phyloP scores from a whole-genome alignment of 306 rosid species.

The Castanea crenata region DNA sequence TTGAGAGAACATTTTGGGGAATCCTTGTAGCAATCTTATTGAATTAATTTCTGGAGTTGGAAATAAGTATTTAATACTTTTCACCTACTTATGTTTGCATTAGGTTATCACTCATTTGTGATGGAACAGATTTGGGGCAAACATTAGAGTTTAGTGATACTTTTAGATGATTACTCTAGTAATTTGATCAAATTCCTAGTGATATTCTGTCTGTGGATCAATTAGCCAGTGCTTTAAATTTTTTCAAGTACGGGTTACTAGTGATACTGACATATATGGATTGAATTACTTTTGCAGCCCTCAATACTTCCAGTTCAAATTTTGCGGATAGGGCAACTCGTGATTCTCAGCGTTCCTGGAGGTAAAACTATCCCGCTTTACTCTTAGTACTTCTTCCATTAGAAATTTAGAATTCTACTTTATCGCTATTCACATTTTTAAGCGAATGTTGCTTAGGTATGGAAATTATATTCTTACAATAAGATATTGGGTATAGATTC shows the following conservation, averaged over 20 bases:
- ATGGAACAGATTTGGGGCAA: background rate
- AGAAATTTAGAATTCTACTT: background rate
- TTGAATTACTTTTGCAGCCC: slow-evolving; percentile 55
- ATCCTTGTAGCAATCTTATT: background rate
- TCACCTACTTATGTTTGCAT: background rate
- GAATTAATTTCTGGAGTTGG: background rate
- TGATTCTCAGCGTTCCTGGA: slow-evolving; percentile 82
- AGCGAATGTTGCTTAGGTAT: background rate
- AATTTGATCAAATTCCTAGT: background rate
- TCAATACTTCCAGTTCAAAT: slow-evolving; percentile 91
- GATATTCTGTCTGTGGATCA: background rate
- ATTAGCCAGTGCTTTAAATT: background rate
- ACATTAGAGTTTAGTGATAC: background rate
- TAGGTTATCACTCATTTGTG: background rate
- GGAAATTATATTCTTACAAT: background rate
- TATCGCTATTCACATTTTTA: background rate
- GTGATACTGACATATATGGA: background rate
- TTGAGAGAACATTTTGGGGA: background rate
- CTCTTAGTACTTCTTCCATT: background rate
- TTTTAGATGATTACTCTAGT: background rate
- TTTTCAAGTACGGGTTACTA: background rate
- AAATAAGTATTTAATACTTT: background rate
- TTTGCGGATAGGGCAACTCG: slow-evolving; percentile 72
- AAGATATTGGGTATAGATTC: background rate
- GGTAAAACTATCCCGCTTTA: slow-evolving; percentile 32